Conservation (phyloP, 2,329 filamentous ascomycete species). For the Aspergillus ibericus region DNA sequence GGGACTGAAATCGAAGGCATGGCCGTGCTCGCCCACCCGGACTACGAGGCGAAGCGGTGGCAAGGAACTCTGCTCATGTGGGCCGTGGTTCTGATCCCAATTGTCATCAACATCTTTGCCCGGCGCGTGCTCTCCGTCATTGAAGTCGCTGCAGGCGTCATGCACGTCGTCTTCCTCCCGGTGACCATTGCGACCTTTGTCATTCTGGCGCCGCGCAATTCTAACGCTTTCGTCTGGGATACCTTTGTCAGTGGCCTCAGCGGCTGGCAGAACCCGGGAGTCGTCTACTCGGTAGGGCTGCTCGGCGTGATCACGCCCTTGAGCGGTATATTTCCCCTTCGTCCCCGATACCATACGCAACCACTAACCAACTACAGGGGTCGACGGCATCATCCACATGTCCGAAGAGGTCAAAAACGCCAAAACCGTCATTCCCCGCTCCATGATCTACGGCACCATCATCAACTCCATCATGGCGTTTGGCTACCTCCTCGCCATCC, state of each 20-base stretch:
- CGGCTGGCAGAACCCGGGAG: constrained; percentile 24
- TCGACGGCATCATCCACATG: constrained; percentile 36
- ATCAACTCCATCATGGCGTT: constrained; percentile 51
- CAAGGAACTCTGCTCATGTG: constrained; percentile 52
- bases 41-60: constrained; percentile 28
- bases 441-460: constrained; percentile 47
- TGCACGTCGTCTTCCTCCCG: constrained; percentile 27
- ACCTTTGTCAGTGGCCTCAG: constrained; percentile 24
- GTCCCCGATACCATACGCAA: too few species aligned
- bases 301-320: constrained; percentile 14
- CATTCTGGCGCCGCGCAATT: constrained; percentile 23
- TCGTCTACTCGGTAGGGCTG: constrained; percentile 18
- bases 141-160: constrained; percentile 16
- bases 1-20: constrained; percentile 39
- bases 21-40: constrained; percentile 29
- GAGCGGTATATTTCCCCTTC: constrained; percentile 10
- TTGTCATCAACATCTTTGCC: constrained; percentile 52
- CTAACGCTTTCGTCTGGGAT: constrained; percentile 24
- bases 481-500: constrained; percentile 41
- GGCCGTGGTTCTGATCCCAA: constrained; percentile 47
- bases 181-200: constrained; percentile 23
- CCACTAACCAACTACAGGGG: constrained; percentile 12
- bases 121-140: constrained; percentile 15
- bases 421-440: constrained; percentile 45
- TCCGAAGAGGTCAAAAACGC: constrained; percentile 53